A percentile compares a stretch with the other conserved stretches of the same genome.
phyloP scores from a whole-genome alignment of 2,329 filamentous ascomycete species.

The Mollisia scopiformis region DNA sequence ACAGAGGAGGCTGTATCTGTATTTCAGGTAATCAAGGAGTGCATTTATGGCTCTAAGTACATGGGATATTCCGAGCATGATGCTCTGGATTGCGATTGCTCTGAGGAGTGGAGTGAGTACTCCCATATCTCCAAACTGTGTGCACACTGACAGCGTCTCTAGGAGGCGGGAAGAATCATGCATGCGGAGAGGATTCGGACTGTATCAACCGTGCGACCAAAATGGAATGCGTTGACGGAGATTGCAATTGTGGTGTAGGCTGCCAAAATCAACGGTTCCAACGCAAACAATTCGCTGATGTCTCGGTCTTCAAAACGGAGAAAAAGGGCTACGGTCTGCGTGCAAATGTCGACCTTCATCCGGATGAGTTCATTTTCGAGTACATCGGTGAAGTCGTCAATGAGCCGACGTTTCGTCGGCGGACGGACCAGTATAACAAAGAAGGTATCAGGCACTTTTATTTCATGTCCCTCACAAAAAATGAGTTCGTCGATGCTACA shows the following conservation, averaged over 20 bases:
- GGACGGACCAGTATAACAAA: conserved; percentile 91
- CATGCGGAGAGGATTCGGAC: conserved; percentile 94
- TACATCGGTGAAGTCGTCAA: conserved; percentile 99
- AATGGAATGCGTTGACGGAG: conserved; percentile 85
- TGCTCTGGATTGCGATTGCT: conserved; percentile 91
- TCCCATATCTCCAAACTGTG: conserved; percentile 2
- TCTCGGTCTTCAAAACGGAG: conserved; percentile 95
- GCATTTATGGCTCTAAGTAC: conserved; percentile 88
- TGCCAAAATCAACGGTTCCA: conserved; percentile 97
- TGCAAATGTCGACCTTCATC: conserved; percentile 73
- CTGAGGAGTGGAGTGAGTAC: conserved; percentile 89
- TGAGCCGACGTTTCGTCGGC: conserved; percentile 83
- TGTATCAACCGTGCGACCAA: conserved; percentile 99
- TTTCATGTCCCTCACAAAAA: conserved; percentile 98
- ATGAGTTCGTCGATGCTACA: conserved; percentile 96
- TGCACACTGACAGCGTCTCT: conserved; percentile 37
- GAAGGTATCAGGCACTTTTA: conserved; percentile 99
- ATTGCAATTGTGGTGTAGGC: conserved; percentile 82
- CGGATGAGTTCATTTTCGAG: conserved; percentile 94
- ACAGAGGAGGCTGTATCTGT: conserved; percentile 74
- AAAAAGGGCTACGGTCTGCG: conserved; percentile 97
- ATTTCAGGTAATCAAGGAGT: conserved; percentile 83
- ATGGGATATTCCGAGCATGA: conserved; percentile 91
- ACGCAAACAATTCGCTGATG: conserved; percentile 83
- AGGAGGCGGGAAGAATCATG: conserved; percentile 72